Evolutionary conservation across 495 filamentous ascomycete genomes (phyloP).

Genomic region (Cercophora sp.): DNA sequence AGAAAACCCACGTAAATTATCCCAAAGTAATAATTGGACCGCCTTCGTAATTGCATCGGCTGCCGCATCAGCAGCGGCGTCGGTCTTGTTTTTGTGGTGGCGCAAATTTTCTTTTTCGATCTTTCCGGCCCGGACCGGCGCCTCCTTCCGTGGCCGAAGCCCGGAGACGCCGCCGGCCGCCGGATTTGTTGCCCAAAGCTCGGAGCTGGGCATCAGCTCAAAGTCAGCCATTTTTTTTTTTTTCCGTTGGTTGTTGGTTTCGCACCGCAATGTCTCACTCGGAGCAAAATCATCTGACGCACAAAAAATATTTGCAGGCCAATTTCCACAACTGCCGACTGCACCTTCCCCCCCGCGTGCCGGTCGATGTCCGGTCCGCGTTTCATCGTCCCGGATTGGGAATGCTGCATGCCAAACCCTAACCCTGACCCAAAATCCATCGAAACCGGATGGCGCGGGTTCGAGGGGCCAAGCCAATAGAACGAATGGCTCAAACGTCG

Average conservation of each 20-base stretch:
- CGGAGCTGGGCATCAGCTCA: background rate
- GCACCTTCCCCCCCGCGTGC: background rate
- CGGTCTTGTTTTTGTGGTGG: background rate
- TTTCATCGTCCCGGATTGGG: background rate
- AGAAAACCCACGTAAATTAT: background rate
- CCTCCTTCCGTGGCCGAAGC: background rate
- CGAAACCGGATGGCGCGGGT: background rate
- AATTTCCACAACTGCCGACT: too few relatives aligned
- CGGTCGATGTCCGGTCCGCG: background rate
- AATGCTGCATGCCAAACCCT: background rate
- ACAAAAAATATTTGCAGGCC: too few relatives aligned
- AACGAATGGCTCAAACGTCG: constrained; percentile 2
- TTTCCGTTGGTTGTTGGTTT: too few relatives aligned
- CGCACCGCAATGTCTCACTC: too few relatives aligned
- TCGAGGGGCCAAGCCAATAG: background rate
- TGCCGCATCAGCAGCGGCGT: background rate
- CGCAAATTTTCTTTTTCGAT: background rate
- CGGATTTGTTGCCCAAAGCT: background rate
- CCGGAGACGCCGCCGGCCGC: background rate
- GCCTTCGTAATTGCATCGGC: background rate
- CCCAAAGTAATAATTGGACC: constrained; percentile 1
- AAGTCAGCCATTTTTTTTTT: constrained; percentile 1
- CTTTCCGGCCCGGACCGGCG: background rate
- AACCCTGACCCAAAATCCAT: background rate
- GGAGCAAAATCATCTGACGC: too few relatives aligned